phyloP scores from a whole-genome alignment of 306 rosid genomes.

The Arachis hypogaea region DNA sequence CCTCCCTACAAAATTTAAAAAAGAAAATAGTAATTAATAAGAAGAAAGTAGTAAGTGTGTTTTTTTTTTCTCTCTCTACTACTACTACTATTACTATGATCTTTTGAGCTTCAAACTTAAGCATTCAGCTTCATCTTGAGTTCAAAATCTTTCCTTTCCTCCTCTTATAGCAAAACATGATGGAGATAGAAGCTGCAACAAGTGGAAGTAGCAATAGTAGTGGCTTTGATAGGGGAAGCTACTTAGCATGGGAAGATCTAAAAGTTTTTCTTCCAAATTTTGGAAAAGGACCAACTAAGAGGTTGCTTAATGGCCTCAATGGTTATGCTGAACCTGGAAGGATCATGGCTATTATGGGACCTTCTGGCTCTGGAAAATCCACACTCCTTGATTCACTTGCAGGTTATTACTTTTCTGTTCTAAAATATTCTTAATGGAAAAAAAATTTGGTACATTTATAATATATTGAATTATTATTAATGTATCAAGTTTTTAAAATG shows the following conservation, averaged over 20 bases:
- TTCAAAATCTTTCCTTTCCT: slow-evolving; percentile 6
- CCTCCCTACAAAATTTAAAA: too few species aligned
- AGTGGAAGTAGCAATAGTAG: slow-evolving; percentile 14
- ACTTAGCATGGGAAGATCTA: slow-evolving; percentile 90
- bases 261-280: slow-evolving; percentile 72
- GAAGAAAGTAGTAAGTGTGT: too few species aligned
- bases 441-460: too few species aligned
- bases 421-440: neutral
- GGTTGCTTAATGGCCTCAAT: slow-evolving; percentile 74
- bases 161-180: neutral
- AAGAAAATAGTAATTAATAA: too few species aligned
- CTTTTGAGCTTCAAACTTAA: neutral
- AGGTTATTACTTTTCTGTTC: slow-evolving; percentile 31
- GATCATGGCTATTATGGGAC: slow-evolving; percentile 93
- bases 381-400: slow-evolving; percentile 85
- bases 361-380: slow-evolving; percentile 93
- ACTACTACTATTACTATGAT: neutral
- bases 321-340: slow-evolving; percentile 88
- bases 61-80: too few species aligned
- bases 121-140: neutral
- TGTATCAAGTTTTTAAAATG: too few species aligned
- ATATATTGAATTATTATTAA: too few species aligned
- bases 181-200: slow-evolving; percentile 59
- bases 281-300: slow-evolving; percentile 71
- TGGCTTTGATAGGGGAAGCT: slow-evolving; percentile 67